These are phyloP conservation scores for Sugiyamaella valdiviana DNA, from an alignment of 805 yeast genomes.

Conservation along the genomic window DNA sequence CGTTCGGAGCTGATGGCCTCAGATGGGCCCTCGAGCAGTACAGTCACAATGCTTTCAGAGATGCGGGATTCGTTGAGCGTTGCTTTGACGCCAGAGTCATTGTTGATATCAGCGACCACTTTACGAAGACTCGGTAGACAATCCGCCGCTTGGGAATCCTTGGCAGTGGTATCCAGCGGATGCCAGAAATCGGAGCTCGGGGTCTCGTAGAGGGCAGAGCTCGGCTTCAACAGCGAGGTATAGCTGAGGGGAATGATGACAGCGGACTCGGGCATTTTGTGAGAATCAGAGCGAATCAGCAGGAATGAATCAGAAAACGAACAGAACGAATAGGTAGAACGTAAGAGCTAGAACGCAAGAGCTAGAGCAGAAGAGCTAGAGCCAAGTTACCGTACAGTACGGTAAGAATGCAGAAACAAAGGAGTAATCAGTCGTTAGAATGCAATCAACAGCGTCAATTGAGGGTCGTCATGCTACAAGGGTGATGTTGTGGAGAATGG, in stretches of 20 bases:
- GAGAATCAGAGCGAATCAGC: neutral
- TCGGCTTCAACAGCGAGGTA: conserved; percentile 8
- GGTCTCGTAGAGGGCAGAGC: neutral
- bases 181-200: conserved; percentile 3
- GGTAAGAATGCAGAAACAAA: no score
- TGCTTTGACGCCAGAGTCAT: conserved; percentile 11
- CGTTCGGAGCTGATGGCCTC: conserved; percentile 32
- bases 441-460: no score
- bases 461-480: neutral
- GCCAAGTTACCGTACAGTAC: no score
- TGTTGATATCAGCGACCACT: conserved; percentile 7
- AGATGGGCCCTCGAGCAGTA: conserved; percentile 34
- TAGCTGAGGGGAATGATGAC: conserved; percentile 14
- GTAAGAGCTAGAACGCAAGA: neutral
- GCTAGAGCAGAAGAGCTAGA: neutral
- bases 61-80: conserved; percentile 33
- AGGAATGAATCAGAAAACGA: neutral
- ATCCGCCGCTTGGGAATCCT: conserved; percentile 8
- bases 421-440: no score
- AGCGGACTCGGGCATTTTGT: conserved; percentile 3
- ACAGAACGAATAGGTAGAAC: neutral
- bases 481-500: neutral
- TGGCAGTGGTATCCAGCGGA: neutral
- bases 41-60: conserved; percentile 33
- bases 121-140: conserved; percentile 16